Percentiles rank a stretch among this genome's conserved stretches.
phyloP scores from a whole-genome alignment of 139 green algal genomes.

The Picochlorum sp. region DNA sequence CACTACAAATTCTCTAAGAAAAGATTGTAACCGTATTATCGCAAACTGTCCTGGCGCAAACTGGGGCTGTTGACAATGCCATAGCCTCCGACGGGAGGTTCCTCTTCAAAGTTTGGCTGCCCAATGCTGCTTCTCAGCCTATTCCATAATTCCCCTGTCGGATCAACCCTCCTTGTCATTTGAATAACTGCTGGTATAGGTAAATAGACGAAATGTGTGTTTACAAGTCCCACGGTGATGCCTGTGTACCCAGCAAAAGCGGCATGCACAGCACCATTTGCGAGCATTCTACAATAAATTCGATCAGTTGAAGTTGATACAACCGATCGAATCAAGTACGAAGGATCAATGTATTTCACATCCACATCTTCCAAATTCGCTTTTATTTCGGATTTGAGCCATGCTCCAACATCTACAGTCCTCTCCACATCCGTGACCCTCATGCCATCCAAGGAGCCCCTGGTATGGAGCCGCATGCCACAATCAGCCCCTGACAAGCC shows the following conservation, averaged over 20 bases:
- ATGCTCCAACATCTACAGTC: conserved; percentile 61
- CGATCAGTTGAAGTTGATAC: conserved; percentile 77
- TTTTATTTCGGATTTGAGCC: conserved; percentile 55
- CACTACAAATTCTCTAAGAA: too few relatives aligned
- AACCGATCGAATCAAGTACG: conserved; percentile 63
- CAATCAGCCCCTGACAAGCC: neutral
- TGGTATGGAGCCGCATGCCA: neutral
- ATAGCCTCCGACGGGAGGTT: neutral
- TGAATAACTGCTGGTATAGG: conserved; percentile 49
- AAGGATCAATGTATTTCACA: conserved; percentile 62
- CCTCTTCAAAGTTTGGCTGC: conserved; percentile 63
- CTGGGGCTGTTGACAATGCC: neutral
- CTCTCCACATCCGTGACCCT: conserved; percentile 9
- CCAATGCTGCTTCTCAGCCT: conserved; percentile 67
- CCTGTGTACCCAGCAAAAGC: conserved; percentile 85
- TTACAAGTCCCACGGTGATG: conserved; percentile 61
- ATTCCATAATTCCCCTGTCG: conserved; percentile 79
- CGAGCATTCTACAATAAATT: conserved; percentile 88
- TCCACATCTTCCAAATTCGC: conserved; percentile 43
- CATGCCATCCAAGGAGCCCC: conserved; percentile 6
- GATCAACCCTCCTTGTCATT: conserved; percentile 38
- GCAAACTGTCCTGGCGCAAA: too few relatives aligned
- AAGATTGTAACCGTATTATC: too few relatives aligned
- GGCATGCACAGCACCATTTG: conserved; percentile 87
- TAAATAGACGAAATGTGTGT: conserved; percentile 34